A percentile compares a stretch with the other conserved stretches of the same genome.
Evolutionary conservation across 176 grass and related monocot species (phyloP).

Genomic region (Neostapfia colusana): DNA sequence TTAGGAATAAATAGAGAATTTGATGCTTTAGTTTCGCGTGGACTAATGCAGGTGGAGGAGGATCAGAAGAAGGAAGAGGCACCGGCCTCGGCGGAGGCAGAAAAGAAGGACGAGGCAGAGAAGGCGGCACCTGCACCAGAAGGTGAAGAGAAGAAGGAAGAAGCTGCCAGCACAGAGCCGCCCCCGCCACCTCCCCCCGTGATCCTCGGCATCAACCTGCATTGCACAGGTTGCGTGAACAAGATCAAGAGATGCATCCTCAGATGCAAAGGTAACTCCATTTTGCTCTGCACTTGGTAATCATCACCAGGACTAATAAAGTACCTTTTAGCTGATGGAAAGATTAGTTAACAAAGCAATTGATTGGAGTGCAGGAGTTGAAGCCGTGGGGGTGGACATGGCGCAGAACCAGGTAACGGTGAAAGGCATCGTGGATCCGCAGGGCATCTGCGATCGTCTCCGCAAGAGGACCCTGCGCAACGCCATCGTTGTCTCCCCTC

Average conservation of each 20-base stretch:
- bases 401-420: constrained; percentile 63
- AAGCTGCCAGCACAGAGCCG: constrained; percentile 5
- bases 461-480: constrained; percentile 64
- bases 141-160: constrained; percentile 11
- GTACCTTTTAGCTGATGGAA: not conserved
- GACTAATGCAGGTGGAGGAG: constrained; percentile 23
- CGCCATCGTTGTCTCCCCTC: constrained; percentile 57
- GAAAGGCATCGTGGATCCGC: constrained; percentile 76
- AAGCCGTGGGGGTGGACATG: constrained; percentile 67
- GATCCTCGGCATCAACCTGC: constrained; percentile 63
- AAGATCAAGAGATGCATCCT: constrained; percentile 63
- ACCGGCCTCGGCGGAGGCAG: constrained; percentile 15
- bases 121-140: not conserved
- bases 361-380: constrained; percentile 41
- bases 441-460: constrained; percentile 58
- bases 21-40: not conserved
- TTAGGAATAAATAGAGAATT: not conserved
- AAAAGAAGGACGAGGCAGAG: constrained; percentile 40
- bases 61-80: constrained; percentile 32
- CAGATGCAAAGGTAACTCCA: constrained; percentile 55
- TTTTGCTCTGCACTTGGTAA: constrained; percentile 2
- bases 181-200: constrained; percentile 45
- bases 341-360: not conserved
- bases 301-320: not conserved
- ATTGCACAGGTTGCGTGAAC: constrained; percentile 82